These are phyloP conservation scores for Trichosporon sp. DNA, from an alignment of 1,284 basidiomycete genomes.

Conservation along the genomic window DNA sequence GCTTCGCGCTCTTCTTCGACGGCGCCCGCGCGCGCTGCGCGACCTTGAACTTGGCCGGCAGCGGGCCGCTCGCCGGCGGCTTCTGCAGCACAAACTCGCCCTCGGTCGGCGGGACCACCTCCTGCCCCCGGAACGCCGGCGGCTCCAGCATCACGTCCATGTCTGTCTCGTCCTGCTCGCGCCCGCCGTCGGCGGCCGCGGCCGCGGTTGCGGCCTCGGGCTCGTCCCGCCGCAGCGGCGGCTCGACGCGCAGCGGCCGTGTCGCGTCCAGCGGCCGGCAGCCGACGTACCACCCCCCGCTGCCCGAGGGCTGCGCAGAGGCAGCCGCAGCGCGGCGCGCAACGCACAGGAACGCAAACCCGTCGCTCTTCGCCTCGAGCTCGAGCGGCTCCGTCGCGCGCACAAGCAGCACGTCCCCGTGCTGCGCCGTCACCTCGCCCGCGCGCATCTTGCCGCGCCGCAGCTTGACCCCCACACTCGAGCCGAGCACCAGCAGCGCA, in stretches of 20 bases:
- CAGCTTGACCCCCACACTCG: constrained; percentile 20
- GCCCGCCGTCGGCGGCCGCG: background rate
- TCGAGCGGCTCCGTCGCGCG: constrained; percentile 28
- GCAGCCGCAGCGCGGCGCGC: background rate
- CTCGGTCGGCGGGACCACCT: background rate
- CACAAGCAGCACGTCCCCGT: constrained; percentile 40
- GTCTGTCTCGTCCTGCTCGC: background rate
- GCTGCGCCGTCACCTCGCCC: constrained; percentile 32
- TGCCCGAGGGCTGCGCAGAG: background rate
- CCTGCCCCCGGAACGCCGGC: constrained; percentile 5
- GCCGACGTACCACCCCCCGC: constrained; percentile 14
- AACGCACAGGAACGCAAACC: constrained; percentile 39
- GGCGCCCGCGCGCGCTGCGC: too few species aligned
- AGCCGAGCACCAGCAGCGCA: constrained; percentile 32
- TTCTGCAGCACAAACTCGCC: background rate
- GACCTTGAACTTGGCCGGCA: background rate
- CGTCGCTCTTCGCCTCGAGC: constrained; percentile 28
- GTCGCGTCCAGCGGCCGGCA: constrained; percentile 11
- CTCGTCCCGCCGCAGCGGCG: background rate
- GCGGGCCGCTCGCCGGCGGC: background rate
- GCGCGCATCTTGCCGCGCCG: constrained; percentile 8
- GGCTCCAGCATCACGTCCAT: background rate
- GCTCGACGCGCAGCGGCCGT: constrained; percentile 8
- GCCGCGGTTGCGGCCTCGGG: background rate
- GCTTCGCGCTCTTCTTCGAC: too few species aligned